A percentile compares a stretch with the other conserved stretches of the same genome.
These are phyloP conservation scores for Scleroderma bovista DNA, from an alignment of 768 basidiomycete genomes.

Conservation along the genomic window DNA sequence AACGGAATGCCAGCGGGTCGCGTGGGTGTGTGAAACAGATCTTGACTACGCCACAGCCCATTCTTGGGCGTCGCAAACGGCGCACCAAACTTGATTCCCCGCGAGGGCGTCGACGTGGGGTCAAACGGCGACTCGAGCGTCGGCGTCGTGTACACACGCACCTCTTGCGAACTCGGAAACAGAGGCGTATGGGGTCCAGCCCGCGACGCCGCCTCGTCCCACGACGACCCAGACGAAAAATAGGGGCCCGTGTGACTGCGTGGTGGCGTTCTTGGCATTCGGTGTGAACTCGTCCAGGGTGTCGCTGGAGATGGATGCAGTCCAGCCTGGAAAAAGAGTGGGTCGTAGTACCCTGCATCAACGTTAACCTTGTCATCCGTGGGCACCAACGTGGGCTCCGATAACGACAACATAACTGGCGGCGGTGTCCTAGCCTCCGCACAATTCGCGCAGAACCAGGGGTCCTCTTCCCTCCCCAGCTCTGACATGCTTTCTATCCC, in stretches of 20 bases:
- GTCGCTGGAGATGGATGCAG: constrained; percentile 53
- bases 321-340: constrained; percentile 51
- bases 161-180: constrained; percentile 29
- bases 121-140: constrained; percentile 56
- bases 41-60: constrained; percentile 41
- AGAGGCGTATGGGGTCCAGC: constrained; percentile 54
- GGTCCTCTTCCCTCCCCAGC: constrained; percentile 71
- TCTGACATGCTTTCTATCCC: constrained; percentile 61
- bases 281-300: constrained; percentile 38
- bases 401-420: constrained; percentile 23
- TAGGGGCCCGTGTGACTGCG: constrained; percentile 21
- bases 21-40: constrained; percentile 51
- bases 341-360: constrained; percentile 42
- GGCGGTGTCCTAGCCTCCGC: constrained; percentile 42
- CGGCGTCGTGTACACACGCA: constrained; percentile 36
- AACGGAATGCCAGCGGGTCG: constrained; percentile 23
- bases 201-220: constrained; percentile 44
- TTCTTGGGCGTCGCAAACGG: constrained; percentile 64
- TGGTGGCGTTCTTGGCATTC: constrained; percentile 47
- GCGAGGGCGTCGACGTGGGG: constrained; percentile 76
- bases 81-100: constrained; percentile 58
- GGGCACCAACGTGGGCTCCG: constrained; percentile 66
- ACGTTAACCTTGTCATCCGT: constrained; percentile 47
- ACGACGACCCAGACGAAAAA: constrained; percentile 35
- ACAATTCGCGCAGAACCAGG: constrained; percentile 66